phyloP scores from a whole-genome alignment of 208 protist genomes.

The Wallacemonas sp. region DNA sequence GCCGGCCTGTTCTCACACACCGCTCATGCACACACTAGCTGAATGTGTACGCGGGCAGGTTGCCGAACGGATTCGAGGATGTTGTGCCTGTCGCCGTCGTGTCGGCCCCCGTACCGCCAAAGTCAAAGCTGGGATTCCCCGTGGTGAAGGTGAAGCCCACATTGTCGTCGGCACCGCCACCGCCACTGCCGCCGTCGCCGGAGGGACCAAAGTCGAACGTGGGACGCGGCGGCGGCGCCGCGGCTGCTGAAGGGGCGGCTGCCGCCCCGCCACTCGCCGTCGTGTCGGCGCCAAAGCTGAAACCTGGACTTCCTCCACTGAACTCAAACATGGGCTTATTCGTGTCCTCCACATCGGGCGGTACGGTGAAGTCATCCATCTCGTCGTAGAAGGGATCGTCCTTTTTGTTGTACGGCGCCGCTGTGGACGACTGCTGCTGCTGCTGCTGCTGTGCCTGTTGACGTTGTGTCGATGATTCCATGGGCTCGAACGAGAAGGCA shows the following conservation, averaged over 20 bases:
- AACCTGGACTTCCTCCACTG: slow-evolving; percentile 15
- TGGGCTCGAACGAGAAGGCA: background rate
- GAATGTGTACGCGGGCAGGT: slow-evolving; percentile 70
- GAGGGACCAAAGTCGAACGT: slow-evolving; percentile 62
- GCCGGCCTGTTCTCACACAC: background rate
- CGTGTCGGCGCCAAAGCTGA: slow-evolving; percentile 18
- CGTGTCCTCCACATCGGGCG: slow-evolving; percentile 4
- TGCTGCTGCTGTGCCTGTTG: slow-evolving; percentile 2
- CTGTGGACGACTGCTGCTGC: background rate
- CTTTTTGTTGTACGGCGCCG: slow-evolving; percentile 22
- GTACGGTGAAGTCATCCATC: slow-evolving; percentile 68
- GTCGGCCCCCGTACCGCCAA: slow-evolving; percentile 6
- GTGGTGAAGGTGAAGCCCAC: slow-evolving; percentile 9
- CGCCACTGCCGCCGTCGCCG: slow-evolving; percentile 15
- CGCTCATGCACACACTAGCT: slow-evolving; percentile 20
- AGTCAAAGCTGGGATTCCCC: slow-evolving; percentile 6
- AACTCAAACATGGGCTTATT: slow-evolving; percentile 30
- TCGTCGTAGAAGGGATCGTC: slow-evolving; percentile 75
- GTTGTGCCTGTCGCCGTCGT: background rate
- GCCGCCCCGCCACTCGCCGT: background rate
- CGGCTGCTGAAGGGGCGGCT: background rate
- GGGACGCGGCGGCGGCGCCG: slow-evolving; percentile 23
- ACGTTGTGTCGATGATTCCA: background rate
- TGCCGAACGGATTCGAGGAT: slow-evolving; percentile 11
- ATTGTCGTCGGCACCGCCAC: slow-evolving; percentile 2